Percentiles rank a stretch among this genome's conserved stretches.
These are phyloP conservation scores for Chrysopogon serrulatus DNA, from an alignment of 176 grass and related monocot genomes.

Conservation along the genomic window DNA sequence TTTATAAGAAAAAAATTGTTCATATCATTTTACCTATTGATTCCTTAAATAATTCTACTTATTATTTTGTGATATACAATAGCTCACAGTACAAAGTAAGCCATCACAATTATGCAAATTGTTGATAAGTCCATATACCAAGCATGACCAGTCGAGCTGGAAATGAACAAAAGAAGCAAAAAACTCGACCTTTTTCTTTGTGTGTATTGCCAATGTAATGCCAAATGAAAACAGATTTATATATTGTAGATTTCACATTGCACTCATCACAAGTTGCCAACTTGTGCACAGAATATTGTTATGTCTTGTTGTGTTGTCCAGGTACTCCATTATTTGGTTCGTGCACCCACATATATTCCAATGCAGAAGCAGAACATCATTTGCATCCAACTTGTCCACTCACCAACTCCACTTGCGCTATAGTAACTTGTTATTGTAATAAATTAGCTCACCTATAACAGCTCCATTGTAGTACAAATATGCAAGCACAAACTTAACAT, in stretches of 20 bases:
- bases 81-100: not conserved
- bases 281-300: constrained; percentile 10
- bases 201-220: not conserved
- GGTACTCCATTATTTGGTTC: not conserved
- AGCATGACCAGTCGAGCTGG: not conserved
- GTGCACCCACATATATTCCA: constrained; percentile 27
- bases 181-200: not conserved
- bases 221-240: not conserved
- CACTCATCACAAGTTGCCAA: constrained; percentile 1
- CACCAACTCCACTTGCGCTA: constrained; percentile 13
- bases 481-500: not conserved
- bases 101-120: not conserved
- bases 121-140: not conserved
- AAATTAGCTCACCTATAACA: constrained; percentile 16
- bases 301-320: not conserved
- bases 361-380: constrained; percentile 16
- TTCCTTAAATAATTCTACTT: not conserved
- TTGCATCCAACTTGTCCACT: constrained; percentile 20
- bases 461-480: constrained; percentile 2
- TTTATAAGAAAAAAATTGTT: not conserved
- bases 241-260: not conserved
- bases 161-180: not conserved
- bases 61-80: not conserved
- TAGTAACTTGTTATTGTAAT: not conserved
- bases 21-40: not conserved